These are phyloP conservation scores for Coemansia sp. DNA, from an alignment of 192 early-diverging fungal species.

Conservation along the genomic window DNA sequence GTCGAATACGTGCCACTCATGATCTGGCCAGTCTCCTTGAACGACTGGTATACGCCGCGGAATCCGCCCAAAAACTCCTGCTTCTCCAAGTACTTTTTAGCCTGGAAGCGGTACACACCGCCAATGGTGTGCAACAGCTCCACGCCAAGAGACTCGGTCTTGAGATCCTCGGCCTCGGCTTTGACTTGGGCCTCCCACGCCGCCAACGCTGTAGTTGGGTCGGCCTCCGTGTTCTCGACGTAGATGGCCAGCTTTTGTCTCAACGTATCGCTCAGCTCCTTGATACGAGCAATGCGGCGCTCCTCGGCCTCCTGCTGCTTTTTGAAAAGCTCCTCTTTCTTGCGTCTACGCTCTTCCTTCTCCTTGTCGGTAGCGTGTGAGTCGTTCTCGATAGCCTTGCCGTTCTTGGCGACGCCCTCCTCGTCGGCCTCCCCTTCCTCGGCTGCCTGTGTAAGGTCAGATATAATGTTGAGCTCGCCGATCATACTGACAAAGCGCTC, in stretches of 20 bases:
- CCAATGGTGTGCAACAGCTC: conserved; percentile 94
- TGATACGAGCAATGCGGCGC: conserved; percentile 65
- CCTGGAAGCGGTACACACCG: conserved; percentile 86
- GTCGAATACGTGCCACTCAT: conserved; percentile 89
- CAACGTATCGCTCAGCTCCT: conserved; percentile 71
- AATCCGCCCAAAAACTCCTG: conserved; percentile 70
- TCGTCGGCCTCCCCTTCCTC: conserved; percentile 61
- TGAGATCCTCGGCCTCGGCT: conserved; percentile 84
- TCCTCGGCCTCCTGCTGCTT: conserved; percentile 62
- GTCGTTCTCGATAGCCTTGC: conserved; percentile 33
- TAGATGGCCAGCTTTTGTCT: conserved; percentile 77
- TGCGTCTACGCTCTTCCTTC: conserved; percentile 53
- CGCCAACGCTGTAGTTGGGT: conserved; percentile 57
- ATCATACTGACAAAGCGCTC: conserved; percentile 97
- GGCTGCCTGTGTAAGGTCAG: conserved; percentile 85
- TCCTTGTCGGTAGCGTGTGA: conserved; percentile 25
- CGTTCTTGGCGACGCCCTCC: conserved; percentile 17
- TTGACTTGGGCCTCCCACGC: conserved; percentile 69
- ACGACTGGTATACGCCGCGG: conserved; percentile 66
- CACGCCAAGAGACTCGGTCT: conserved; percentile 87
- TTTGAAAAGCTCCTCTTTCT: conserved; percentile 60
- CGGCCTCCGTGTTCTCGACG: conserved; percentile 61
- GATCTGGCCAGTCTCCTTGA: conserved; percentile 90
- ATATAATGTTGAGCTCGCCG: conserved; percentile 95
- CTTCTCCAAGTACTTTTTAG: conserved; percentile 76